These are phyloP conservation scores for Ambrosia trifida DNA, from an alignment of 129 eudicot species.

Conservation along the genomic window DNA sequence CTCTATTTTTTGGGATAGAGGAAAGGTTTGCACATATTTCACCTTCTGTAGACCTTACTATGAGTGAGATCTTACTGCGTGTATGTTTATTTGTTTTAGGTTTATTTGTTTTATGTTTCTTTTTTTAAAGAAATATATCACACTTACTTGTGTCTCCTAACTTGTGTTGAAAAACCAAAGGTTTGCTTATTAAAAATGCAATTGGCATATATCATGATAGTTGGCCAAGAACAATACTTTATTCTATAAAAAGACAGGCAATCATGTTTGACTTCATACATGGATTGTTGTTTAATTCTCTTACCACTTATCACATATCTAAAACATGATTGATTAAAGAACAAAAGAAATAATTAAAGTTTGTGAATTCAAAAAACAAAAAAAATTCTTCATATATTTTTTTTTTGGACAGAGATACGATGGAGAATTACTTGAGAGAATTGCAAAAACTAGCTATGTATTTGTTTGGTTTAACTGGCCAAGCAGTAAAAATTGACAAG, in stretches of 20 bases:
- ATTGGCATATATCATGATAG: conserved; percentile 1
- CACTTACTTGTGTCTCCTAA: background rate
- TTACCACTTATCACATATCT: background rate
- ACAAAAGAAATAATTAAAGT: background rate
- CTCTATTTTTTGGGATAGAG: too few relatives aligned
- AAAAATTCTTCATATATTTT: background rate
- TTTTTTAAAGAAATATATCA: too few relatives aligned
- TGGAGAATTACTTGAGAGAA: conserved; percentile 48
- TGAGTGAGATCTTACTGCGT: too few relatives aligned
- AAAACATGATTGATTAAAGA: background rate
- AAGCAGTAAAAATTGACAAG: conserved; percentile 48
- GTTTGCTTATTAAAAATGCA: conserved; percentile 1
- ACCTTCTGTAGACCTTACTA: too few relatives aligned
- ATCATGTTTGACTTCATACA: background rate
- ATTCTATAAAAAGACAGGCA: background rate
- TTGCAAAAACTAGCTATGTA: conserved; percentile 42
- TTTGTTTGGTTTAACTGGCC: conserved; percentile 41
- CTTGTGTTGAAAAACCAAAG: background rate
- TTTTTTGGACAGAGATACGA: conserved; percentile 38
- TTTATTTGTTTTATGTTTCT: too few relatives aligned
- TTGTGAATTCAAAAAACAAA: background rate
- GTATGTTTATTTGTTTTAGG: too few relatives aligned
- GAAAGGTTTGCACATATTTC: too few relatives aligned
- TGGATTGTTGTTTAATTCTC: background rate
- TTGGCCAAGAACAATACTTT: conserved; percentile 16